Percentiles rank a stretch among this genome's conserved stretches.
Conservation (phyloP, 176 grass and related monocot genomes). For the Juncus inflexus region DNA sequence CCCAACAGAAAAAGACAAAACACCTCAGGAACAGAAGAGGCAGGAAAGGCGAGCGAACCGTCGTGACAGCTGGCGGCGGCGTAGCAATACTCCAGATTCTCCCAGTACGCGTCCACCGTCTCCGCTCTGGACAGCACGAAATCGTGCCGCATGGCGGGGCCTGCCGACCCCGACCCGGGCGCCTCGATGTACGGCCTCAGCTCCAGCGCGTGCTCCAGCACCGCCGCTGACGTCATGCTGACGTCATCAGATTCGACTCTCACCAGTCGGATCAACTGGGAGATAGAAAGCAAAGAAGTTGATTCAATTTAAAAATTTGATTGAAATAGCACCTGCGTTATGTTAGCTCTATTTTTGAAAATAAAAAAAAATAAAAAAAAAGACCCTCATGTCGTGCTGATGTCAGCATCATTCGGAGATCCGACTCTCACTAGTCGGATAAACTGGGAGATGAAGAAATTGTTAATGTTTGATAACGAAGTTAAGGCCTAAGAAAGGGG, state of each 20-base stretch:
- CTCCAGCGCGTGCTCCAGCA: slow-evolving; percentile 67
- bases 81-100: slow-evolving; percentile 94
- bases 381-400: too few species aligned
- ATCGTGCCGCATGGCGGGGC: slow-evolving; percentile 68
- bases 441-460: slow-evolving; percentile 18
- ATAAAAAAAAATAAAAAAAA: too few species aligned
- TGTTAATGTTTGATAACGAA: too few species aligned
- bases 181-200: slow-evolving; percentile 96
- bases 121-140: slow-evolving; percentile 73
- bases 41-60: slow-evolving; percentile 71
- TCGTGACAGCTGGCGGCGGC: slow-evolving; percentile 47
- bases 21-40: slow-evolving; percentile 84
- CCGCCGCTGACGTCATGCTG: slow-evolving; percentile 29
- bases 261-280: slow-evolving; percentile 66
- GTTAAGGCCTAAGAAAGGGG: too few species aligned
- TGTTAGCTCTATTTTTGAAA: too few species aligned
- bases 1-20: slow-evolving; percentile 11
- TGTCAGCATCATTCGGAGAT: not conserved
- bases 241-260: slow-evolving; percentile 42
- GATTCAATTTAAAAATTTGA: too few species aligned
- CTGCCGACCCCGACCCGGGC: slow-evolving; percentile 42
- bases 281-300: too few species aligned
- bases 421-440: slow-evolving; percentile 18
- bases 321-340: too few species aligned
- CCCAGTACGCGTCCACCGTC: slow-evolving; percentile 84